Evolutionary conservation across 2,329 filamentous ascomycete species (phyloP), one percentile per base, ranked within the genome.

Genomic region (Beauveria sp.): DNA sequence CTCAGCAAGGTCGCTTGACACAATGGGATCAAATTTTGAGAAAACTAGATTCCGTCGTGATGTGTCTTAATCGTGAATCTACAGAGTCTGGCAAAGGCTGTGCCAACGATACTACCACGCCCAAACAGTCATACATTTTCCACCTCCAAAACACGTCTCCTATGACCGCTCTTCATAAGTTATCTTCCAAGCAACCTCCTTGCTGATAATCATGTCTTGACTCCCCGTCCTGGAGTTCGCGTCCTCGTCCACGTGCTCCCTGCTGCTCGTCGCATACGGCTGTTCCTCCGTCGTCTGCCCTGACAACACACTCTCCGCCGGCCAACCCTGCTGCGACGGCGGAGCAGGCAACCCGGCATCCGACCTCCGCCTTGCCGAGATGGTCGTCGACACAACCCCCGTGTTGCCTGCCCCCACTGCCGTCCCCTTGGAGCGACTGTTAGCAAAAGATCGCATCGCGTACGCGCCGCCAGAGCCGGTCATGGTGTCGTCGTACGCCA

Each of bases 131-230:
- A 28, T 14, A 12, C 16, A 55, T 7, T 18, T 26, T 46, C 26
- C 28, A 10, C 53, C 6, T 1, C 14, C 38, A 14, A 26, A 24
- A 45, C 5, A 31, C 28, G 28, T 3, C 28, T 9, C 20, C 34
- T 45, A 56, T 26, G 50, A 20, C 16, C 43, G 60, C 6, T 56
- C 46, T 20, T 65, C 63, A 51, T 63, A 63, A 3, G 62, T 63
- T 26, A 65, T 56, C n/a, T 55, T 58, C 63, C 63, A 65, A 16
- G 52, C 59, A 18, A 67, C 45, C 48, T 65, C 64, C 38, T 66
- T 66, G 31, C 59, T 65, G 51, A 67, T 66, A 22, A 66, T 67
- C 62, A 67, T 60, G 18, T 67, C 65, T 43, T 65, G 61, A 28
- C 65, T 67, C 2, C 65, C 63, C 10, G 61, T 62, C 22, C 65